Base-by-base conservation (phyloP, 306 rosid species). In the Vicia faba region DNA sequence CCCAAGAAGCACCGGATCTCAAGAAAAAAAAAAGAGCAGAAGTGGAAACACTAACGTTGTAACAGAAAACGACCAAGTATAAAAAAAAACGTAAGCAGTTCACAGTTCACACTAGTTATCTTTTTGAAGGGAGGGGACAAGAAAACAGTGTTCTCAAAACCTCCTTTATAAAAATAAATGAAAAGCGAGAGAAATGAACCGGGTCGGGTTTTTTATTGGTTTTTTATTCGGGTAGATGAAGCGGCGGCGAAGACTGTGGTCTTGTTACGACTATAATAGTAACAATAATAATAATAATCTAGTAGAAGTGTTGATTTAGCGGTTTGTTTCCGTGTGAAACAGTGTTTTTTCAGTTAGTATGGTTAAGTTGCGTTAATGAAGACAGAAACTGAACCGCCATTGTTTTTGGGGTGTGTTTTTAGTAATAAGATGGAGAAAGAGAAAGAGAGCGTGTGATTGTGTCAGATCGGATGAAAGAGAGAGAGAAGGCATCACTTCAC, bases 1-100 rank as follows among this genome's bases (percentile, higher is more conserved):
- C 86, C 76, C 75, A 73, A 11, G 75, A 65, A 48, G 64, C 41
- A 76, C 40, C 77, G 77, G 96, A 92, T 92, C 98, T 84, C 82
- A 66, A 40, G 56, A 36, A 66, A 45, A 44, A 54, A 44, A 20
- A 66, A 77, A 74, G 49, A 43, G 48, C 14, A 14, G 16, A 33
- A 33, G 9, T 7, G 6, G 35, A 33, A 46, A 16, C 75, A 66
- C 70, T 61, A 70, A 68, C 59, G 71, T 20, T 54, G 64, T 69
- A 66, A 76, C 59, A 28, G 77, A 71, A 71, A 76, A 76, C 48
- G 31, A 55, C 64, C 70, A 77, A 76, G 8, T 63, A 12, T 72
- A 23, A 15, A 13, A 12, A 65, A n/a, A 44, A 66, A 76, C 73
- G 33, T 19, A 56, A 67, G 43, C 5, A 53, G 38, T 58, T 23